Percentiles rank a stretch among this genome's conserved stretches.
Conservation (phyloP, 768 basidiomycete species). For the Megacollybia marginata region DNA sequence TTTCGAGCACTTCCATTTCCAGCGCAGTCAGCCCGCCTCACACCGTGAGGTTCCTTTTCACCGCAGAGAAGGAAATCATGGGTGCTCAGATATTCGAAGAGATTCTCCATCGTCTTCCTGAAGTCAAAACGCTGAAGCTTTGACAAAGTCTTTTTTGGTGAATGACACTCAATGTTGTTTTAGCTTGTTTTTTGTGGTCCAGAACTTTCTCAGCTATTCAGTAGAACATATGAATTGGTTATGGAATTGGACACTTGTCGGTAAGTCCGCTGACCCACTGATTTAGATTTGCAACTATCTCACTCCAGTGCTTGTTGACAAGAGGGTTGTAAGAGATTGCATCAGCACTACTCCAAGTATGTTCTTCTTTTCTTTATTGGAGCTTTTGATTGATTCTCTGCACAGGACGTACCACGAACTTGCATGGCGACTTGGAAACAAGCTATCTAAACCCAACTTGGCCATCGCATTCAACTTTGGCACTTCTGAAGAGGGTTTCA, state of each 20-base stretch:
- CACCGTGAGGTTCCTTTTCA: too few relatives aligned
- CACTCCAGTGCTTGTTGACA: constrained; percentile 17
- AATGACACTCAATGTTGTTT: not conserved
- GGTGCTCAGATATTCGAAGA: constrained; percentile 22
- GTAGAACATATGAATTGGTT: not conserved
- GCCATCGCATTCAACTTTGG: constrained; percentile 31
- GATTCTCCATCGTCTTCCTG: constrained; percentile 26
- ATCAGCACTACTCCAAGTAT: constrained; percentile 18
- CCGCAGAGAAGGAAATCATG: constrained; percentile 14
- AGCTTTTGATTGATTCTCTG: not conserved
- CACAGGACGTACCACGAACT: constrained; percentile 26
- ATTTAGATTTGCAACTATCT: not conserved
- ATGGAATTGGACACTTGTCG: constrained; percentile 23
- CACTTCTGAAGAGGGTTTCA: constrained; percentile 9
- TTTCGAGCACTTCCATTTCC: too few relatives aligned
- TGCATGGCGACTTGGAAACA: constrained; percentile 8
- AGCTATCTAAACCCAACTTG: constrained; percentile 22
- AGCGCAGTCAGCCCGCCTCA: too few relatives aligned
- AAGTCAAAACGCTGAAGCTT: constrained; percentile 21
- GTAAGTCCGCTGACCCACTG: constrained; percentile 10
- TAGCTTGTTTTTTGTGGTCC: constrained; percentile 21
- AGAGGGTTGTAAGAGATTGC: constrained; percentile 17
- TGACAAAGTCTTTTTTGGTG: not conserved
- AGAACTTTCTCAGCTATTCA: constrained; percentile 8
- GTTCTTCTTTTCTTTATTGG: too few relatives aligned